Percentiles rank a stretch among this genome's conserved stretches.
These are phyloP conservation scores for Erysimum cheiri DNA, from an alignment of 441 rosid species.

Conservation along the genomic window DNA sequence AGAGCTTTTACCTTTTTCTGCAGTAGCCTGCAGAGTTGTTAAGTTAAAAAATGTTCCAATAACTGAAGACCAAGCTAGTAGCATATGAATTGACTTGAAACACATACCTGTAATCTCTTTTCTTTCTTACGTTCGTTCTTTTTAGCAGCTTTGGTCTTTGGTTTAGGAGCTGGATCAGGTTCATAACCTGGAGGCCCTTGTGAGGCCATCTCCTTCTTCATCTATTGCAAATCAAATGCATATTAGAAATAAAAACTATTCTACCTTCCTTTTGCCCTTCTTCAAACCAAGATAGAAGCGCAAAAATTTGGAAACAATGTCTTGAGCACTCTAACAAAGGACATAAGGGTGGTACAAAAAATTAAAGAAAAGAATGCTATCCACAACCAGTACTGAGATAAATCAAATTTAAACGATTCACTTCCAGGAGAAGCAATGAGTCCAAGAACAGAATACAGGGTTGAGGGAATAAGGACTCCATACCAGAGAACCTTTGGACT, in stretches of 20 bases:
- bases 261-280: background rate
- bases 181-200: conserved; percentile 92
- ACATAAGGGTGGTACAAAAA: background rate
- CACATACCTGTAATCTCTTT: conserved; percentile 78
- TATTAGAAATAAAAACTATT: background rate
- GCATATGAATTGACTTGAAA: conserved; percentile 30
- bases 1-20: conserved; percentile 65
- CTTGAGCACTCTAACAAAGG: background rate
- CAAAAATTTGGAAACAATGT: conserved; percentile 9
- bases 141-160: conserved; percentile 83
- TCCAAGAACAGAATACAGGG: conserved; percentile 5
- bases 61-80: conserved; percentile 21
- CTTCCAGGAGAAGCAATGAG: conserved; percentile 7
- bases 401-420: background rate
- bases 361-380: background rate
- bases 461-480: conserved; percentile 25
- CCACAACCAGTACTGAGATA: background rate
- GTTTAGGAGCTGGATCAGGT: conserved; percentile 60
- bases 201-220: conserved; percentile 79
- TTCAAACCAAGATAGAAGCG: background rate
- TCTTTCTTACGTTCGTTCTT: conserved; percentile 95
- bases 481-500: conserved; percentile 91
- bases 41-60: background rate
- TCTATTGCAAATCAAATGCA: conserved; percentile 52
- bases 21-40: conserved; percentile 63